Evolutionary conservation across 768 basidiomycete species (phyloP).

Genomic region (Pulveroboletus frians): DNA sequence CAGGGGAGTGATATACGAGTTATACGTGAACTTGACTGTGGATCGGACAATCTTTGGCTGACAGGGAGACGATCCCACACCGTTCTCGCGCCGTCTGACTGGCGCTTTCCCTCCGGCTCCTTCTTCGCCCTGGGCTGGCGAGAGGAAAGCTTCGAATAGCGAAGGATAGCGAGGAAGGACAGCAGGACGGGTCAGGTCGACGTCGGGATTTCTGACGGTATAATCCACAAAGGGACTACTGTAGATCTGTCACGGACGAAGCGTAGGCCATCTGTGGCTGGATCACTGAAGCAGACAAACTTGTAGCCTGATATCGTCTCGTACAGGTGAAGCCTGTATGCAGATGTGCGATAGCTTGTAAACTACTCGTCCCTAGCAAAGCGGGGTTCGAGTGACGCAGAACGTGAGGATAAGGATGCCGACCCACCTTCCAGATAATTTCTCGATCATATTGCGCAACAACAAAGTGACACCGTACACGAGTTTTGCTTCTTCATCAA

Average conservation of each 20-base stretch:
- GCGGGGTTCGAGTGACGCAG: background rate
- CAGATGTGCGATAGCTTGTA: slow-evolving; percentile 82
- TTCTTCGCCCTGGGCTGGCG: slow-evolving; percentile 33
- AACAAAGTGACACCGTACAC: slow-evolving; percentile 95
- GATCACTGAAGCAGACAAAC: slow-evolving; percentile 91
- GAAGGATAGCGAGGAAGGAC: slow-evolving; percentile 69
- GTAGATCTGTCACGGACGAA: slow-evolving; percentile 81
- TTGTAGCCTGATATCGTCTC: slow-evolving; percentile 92
- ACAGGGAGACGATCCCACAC: slow-evolving; percentile 36
- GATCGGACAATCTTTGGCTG: slow-evolving; percentile 1
- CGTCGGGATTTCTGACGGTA: slow-evolving; percentile 80
- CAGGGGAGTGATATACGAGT: slow-evolving; percentile 67
- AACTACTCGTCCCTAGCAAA: slow-evolving; percentile 84
- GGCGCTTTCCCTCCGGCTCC: slow-evolving; percentile 73
- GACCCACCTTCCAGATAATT: slow-evolving; percentile 71
- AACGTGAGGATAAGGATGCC: slow-evolving; percentile 21
- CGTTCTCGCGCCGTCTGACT: slow-evolving; percentile 74
- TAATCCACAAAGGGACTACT: slow-evolving; percentile 89
- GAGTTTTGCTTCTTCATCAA: slow-evolving; percentile 96
- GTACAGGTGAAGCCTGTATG: slow-evolving; percentile 91
- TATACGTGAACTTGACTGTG: slow-evolving; percentile 64
- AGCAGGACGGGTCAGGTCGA: slow-evolving; percentile 36
- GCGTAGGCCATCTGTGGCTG: slow-evolving; percentile 74
- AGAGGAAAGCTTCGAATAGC: slow-evolving; percentile 46
- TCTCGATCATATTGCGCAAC: slow-evolving; percentile 90